A percentile compares a stretch with the other conserved stretches of the same genome.
Evolutionary conservation across 768 basidiomycete species (phyloP).

Genomic region (Leccinum sublutescens): DNA sequence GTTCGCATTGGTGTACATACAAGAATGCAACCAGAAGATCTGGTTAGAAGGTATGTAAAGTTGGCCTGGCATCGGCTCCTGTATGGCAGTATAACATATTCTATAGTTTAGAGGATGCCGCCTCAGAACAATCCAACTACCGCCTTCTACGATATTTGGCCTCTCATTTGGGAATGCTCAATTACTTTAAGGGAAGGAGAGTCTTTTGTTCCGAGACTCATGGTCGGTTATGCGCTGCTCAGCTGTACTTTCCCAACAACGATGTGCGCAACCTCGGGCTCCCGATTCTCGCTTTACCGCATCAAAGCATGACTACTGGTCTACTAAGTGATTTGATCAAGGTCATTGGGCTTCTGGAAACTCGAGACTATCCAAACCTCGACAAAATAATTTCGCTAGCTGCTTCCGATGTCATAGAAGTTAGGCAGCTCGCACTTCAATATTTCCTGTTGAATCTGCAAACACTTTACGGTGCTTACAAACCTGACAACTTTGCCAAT

Average conservation of each 20-base stretch:
- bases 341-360: slow-evolving; percentile 8
- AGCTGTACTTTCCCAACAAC: slow-evolving; percentile 80
- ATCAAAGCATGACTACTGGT: background rate
- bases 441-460: slow-evolving; percentile 13
- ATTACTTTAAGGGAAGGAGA: slow-evolving; percentile 2
- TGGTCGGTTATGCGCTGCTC: slow-evolving; percentile 19
- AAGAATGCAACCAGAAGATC: slow-evolving; percentile 27
- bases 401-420: background rate
- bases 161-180: slow-evolving; percentile 36
- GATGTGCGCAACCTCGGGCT: slow-evolving; percentile 65
- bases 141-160: slow-evolving; percentile 50
- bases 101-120: slow-evolving; percentile 8
- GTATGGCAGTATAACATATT: background rate
- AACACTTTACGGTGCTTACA: slow-evolving; percentile 10
- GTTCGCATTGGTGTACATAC: slow-evolving; percentile 30
- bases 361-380: slow-evolving; percentile 3
- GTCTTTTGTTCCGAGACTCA: slow-evolving; percentile 8
- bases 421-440: slow-evolving; percentile 5
- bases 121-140: slow-evolving; percentile 15
- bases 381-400: slow-evolving; percentile 6
- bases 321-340: background rate
- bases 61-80: slow-evolving; percentile 43
- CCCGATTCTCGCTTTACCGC: slow-evolving; percentile 58
- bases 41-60: slow-evolving; percentile 25
- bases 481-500: slow-evolving; percentile 7